phyloP scores from a whole-genome alignment of 306 rosid species.

The Ziziphus jujuba region DNA sequence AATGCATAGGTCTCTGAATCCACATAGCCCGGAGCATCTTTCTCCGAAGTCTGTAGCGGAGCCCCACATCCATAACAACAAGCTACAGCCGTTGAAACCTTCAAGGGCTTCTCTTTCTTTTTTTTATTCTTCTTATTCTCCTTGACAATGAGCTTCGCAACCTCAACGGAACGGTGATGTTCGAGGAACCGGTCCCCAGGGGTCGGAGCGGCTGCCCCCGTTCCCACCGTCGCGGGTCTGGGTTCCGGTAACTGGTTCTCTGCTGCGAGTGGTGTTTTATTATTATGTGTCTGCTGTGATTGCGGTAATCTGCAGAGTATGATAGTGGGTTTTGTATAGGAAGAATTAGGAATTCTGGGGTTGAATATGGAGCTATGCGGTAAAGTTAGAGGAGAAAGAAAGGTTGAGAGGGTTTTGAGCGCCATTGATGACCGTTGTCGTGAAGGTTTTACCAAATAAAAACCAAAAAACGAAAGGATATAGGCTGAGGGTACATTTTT shows the following conservation, averaged over 20 bases:
- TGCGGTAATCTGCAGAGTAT: slow-evolving; percentile 40
- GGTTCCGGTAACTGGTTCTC: slow-evolving; percentile 21
- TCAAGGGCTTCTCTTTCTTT: slow-evolving; percentile 48
- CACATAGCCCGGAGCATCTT: slow-evolving; percentile 75
- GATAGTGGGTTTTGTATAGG: slow-evolving; percentile 27
- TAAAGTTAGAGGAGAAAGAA: slow-evolving; percentile 45
- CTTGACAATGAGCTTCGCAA: slow-evolving; percentile 54
- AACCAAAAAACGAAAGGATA: too few relatives aligned
- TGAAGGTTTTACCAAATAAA: slow-evolving; percentile 26
- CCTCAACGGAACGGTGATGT: slow-evolving; percentile 55
- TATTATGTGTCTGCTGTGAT: slow-evolving; percentile 20
- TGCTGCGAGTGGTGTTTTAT: slow-evolving; percentile 31
- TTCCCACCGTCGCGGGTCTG: slow-evolving; percentile 44
- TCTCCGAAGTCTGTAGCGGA: slow-evolving; percentile 71
- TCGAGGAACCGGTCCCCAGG: slow-evolving; percentile 79
- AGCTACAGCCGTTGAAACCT: slow-evolving; percentile 43
- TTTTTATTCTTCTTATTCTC: slow-evolving; percentile 41
- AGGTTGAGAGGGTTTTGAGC: slow-evolving; percentile 57
- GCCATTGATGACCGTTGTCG: slow-evolving; percentile 58
- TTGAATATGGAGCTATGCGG: slow-evolving; percentile 30
- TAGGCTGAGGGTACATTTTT: too few relatives aligned
- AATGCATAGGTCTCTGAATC: slow-evolving; percentile 63
- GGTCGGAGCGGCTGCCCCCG: slow-evolving; percentile 77
- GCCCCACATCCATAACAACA: slow-evolving; percentile 91
- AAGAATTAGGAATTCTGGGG: slow-evolving; percentile 21